phyloP scores from a whole-genome alignment of 257 asterid species.

The Nyctanthes arbortristis region DNA sequence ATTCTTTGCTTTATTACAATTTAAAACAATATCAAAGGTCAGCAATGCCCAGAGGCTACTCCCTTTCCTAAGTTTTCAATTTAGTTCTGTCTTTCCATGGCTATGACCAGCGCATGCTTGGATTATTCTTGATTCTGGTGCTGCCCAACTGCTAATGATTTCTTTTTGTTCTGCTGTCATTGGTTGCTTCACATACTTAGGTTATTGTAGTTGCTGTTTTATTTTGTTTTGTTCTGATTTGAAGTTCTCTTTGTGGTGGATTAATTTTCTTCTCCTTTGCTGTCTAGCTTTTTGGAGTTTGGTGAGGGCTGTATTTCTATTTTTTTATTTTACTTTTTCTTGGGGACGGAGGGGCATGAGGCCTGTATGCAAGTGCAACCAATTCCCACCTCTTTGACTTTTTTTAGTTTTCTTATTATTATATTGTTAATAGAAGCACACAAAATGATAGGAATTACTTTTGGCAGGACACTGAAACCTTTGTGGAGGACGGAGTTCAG shows the following conservation, averaged over 20 bases:
- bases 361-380: not conserved
- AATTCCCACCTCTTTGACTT: not conserved
- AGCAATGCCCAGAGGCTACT: not conserved
- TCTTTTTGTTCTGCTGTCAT: too few species aligned
- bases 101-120: not conserved
- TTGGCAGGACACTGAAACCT: slow-evolving; percentile 75
- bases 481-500: slow-evolving; percentile 69
- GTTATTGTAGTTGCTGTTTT: not conserved
- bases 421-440: not conserved
- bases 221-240: too few species aligned
- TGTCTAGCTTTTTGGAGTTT: not conserved
- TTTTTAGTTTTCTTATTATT: not conserved
- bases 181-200: too few species aligned
- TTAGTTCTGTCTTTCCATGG: not conserved
- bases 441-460: slow-evolving; percentile 19
- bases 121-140: not conserved
- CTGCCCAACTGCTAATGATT: too few species aligned
- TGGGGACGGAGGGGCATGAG: not conserved
- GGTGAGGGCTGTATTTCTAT: not conserved
- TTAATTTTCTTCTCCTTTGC: not conserved
- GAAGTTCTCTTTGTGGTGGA: not conserved
- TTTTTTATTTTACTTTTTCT: too few species aligned
- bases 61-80: not conserved
- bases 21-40: not conserved
- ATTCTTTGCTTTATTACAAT: too few species aligned